Conservation (phyloP, 257 asterid genomes). For the Striga asiatica region DNA sequence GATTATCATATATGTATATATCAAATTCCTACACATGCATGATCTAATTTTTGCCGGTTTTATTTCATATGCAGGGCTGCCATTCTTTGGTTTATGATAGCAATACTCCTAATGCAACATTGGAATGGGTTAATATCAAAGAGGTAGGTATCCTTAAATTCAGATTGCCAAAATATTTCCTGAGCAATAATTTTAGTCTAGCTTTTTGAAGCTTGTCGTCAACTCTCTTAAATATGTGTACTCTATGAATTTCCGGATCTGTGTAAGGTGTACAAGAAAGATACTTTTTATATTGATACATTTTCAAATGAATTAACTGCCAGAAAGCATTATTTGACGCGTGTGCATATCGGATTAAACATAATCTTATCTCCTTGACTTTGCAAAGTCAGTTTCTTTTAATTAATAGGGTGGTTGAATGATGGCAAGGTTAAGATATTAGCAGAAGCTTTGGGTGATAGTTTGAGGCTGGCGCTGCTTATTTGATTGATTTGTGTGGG, state of each 20-base stretch:
- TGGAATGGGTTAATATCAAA: constrained; percentile 85
- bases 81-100: constrained; percentile 85
- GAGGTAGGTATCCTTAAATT: constrained; percentile 41
- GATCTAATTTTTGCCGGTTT: neutral
- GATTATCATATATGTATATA: neutral
- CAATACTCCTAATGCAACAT: constrained; percentile 50
- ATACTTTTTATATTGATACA: neutral
- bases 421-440: constrained; percentile 4
- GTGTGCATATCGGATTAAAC: constrained; percentile 3
- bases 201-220: neutral
- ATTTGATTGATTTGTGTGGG: constrained; percentile 2
- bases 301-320: neutral
- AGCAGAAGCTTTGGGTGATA: constrained; percentile 1
- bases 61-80: constrained; percentile 48
- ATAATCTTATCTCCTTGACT: neutral
- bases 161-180: neutral
- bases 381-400: neutral
- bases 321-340: neutral
- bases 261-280: neutral
- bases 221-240: constrained; percentile 3
- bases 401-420: neutral
- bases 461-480: constrained; percentile 10
- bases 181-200: neutral
- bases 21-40: neutral
- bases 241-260: neutral